Conservation (phyloP, 2,329 filamentous ascomycete genomes). For the Gaeumannomyces tritici region DNA sequence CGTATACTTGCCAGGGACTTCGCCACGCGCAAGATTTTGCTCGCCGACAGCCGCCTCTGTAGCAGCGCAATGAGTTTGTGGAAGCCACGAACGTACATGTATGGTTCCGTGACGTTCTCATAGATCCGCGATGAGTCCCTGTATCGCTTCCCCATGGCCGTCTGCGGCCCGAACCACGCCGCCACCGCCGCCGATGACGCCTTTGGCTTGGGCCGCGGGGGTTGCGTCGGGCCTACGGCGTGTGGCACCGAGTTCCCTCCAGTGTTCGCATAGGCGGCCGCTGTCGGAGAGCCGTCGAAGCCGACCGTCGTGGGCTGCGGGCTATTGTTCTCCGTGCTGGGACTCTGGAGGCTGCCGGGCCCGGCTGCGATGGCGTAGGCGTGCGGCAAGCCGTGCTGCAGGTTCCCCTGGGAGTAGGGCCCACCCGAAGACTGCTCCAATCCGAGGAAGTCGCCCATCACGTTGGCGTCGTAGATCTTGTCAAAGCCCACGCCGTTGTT, state of each 20-base stretch:
- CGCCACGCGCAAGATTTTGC: conserved; percentile 73
- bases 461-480: conserved; percentile 36
- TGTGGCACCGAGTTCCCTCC: background rate
- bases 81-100: conserved; percentile 83
- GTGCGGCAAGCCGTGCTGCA: conserved; percentile 54
- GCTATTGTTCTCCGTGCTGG: conserved; percentile 55
- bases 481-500: conserved; percentile 37
- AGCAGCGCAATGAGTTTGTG: conserved; percentile 79
- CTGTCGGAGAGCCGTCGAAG: conserved; percentile 46
- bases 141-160: conserved; percentile 47
- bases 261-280: conserved; percentile 19
- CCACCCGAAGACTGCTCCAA: conserved; percentile 37
- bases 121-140: conserved; percentile 80
- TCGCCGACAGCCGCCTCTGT: conserved; percentile 65
- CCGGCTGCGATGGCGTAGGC: conserved; percentile 56
- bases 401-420: conserved; percentile 45
- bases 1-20: conserved; percentile 83
- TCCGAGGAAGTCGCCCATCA: conserved; percentile 43
- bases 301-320: conserved; percentile 43
- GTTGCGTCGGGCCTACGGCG: background rate
- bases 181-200: conserved; percentile 19
- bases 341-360: conserved; percentile 52
- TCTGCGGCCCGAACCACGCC: conserved; percentile 32
- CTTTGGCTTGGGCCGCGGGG: conserved; percentile 9
- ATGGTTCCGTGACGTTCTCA: conserved; percentile 79